These are phyloP conservation scores for Saccharum spontaneum DNA, from an alignment of 176 grass and related monocot species.

Conservation along the genomic window DNA sequence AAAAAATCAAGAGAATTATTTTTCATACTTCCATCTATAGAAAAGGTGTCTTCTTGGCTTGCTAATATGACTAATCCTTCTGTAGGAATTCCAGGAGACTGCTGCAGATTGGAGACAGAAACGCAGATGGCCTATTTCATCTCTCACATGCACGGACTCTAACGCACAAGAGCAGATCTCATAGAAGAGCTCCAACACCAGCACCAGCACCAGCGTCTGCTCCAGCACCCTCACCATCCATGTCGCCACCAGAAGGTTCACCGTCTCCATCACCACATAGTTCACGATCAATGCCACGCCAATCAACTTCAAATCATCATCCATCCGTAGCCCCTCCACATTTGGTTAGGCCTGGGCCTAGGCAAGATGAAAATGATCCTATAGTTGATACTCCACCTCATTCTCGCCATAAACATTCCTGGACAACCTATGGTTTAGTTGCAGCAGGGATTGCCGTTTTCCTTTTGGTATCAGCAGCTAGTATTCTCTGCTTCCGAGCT, in stretches of 20 bases:
- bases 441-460: slow-evolving; percentile 39
- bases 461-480: slow-evolving; percentile 46
- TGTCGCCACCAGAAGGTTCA: slow-evolving; percentile 28
- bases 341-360: slow-evolving; percentile 20
- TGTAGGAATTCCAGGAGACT: slow-evolving; percentile 42
- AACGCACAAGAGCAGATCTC: slow-evolving; percentile 9
- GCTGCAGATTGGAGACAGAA: slow-evolving; percentile 37
- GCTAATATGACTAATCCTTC: slow-evolving; percentile 13
- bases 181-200: slow-evolving; percentile 26
- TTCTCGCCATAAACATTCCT: slow-evolving; percentile 22
- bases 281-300: slow-evolving; percentile 25
- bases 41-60: slow-evolving; percentile 14
- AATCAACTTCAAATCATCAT: slow-evolving; percentile 31
- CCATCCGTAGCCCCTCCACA: slow-evolving; percentile 28
- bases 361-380: slow-evolving; percentile 9
- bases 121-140: slow-evolving; percentile 27
- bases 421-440: slow-evolving; percentile 37
- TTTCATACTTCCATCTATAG: background rate
- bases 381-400: slow-evolving; percentile 15
- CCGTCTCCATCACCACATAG: slow-evolving; percentile 19
- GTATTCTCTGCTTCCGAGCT: slow-evolving; percentile 48
- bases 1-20: background rate
- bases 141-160: slow-evolving; percentile 10
- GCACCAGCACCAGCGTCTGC: slow-evolving; percentile 37
- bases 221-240: slow-evolving; percentile 34